A percentile compares a stretch with the other conserved stretches of the same genome.
Evolutionary conservation across 164 flowering plant species (phyloP).

Genomic region (Kalanchoe fedtschenkoi): DNA sequence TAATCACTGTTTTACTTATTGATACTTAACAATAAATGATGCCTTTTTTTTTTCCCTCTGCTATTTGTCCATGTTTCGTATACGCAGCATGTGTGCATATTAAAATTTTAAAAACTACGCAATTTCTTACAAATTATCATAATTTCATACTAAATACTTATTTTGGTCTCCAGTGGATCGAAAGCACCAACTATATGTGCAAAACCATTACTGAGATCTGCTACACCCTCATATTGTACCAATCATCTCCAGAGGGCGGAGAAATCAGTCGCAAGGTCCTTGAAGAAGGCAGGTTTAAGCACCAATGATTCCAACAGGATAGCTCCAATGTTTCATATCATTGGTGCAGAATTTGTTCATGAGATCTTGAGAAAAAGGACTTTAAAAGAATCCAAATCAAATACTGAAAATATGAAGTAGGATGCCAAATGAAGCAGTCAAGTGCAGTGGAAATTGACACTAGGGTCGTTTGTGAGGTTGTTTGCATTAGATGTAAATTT

Average conservation of each 20-base stretch:
- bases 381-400: slow-evolving; percentile 14
- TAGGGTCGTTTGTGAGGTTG: neutral
- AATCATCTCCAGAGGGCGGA: slow-evolving; percentile 50
- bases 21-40: neutral
- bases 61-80: no score
- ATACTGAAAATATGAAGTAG: slow-evolving; percentile 28
- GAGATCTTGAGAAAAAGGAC: slow-evolving; percentile 56
- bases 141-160: neutral
- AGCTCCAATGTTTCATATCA: slow-evolving; percentile 63
- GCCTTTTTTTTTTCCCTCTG: no score
- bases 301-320: slow-evolving; percentile 40
- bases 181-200: slow-evolving; percentile 49
- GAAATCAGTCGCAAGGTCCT: slow-evolving; percentile 37
- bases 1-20: neutral
- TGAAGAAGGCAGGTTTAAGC: slow-evolving; percentile 69
- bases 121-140: no score
- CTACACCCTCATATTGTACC: slow-evolving; percentile 48
- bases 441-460: neutral
- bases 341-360: slow-evolving; percentile 60
- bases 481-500: neutral
- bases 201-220: slow-evolving; percentile 53
- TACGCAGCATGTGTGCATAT: no score
- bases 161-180: slow-evolving; percentile 29
- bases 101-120: no score
- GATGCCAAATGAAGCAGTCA: neutral